Conservation (phyloP, 192 early-diverging fungal species). For the Podila epicladia region DNA sequence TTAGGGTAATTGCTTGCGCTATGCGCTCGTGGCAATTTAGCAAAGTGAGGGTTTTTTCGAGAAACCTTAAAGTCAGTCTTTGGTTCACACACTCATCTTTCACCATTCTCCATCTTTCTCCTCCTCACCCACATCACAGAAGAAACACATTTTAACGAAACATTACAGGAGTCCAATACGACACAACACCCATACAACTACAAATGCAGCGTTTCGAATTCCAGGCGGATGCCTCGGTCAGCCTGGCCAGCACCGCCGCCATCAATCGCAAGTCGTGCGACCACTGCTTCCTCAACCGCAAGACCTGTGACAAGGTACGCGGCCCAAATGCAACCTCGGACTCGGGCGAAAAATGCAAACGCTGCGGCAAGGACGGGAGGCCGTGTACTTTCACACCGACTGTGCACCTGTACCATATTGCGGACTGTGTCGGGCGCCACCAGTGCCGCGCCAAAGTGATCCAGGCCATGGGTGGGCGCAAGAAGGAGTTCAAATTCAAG, state of each 20-base stretch:
- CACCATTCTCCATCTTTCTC: not conserved
- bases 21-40: no score
- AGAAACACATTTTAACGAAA: no score
- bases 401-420: constrained; percentile 49
- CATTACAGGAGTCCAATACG: no score
- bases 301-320: constrained; percentile 49
- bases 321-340: constrained; percentile 11
- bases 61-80: not conserved
- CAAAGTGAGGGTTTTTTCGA: not conserved
- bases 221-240: constrained; percentile 45
- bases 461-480: constrained; percentile 49
- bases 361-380: constrained; percentile 42
- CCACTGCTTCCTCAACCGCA: constrained; percentile 49
- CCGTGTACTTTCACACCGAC: constrained; percentile 49
- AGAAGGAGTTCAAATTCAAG: constrained; percentile 50
- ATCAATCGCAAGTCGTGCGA: constrained; percentile 51
- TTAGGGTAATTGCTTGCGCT: no score
- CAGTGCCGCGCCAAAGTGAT: constrained; percentile 51
- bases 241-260: constrained; percentile 39
- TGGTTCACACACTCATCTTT: not conserved
- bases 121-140: not conserved
- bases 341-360: constrained; percentile 42
- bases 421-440: constrained; percentile 49
- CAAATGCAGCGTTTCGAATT: constrained; percentile 51
- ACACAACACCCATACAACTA: constrained; percentile 2